Evolutionary conservation across 1,139 yeast genomes (phyloP).

Genomic region (Pichia sp.): DNA sequence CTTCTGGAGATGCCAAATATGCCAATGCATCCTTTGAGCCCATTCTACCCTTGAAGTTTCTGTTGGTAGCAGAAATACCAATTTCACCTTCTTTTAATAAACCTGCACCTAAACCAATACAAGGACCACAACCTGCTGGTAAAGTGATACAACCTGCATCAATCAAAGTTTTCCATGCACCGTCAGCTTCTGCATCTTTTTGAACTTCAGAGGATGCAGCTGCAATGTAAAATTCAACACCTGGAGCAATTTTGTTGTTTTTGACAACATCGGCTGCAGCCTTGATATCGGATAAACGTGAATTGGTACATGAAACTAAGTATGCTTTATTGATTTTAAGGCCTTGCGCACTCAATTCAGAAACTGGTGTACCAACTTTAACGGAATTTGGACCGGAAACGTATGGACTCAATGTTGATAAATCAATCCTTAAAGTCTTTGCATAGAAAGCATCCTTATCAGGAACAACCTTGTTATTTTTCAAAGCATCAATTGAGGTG

Average conservation of each 20-base stretch:
- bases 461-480: constrained; percentile 35
- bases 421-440: constrained; percentile 74
- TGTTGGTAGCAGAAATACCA: constrained; percentile 95
- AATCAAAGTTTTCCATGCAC: constrained; percentile 85
- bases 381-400: constrained; percentile 97
- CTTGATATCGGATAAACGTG: constrained; percentile 83
- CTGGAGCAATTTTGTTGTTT: constrained; percentile 75
- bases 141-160: constrained; percentile 93
- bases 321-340: constrained; percentile 88
- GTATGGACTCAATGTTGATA: constrained; percentile 80
- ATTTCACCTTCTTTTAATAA: constrained; percentile 90
- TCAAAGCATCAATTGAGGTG: constrained; percentile 43
- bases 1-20: constrained; percentile 93
- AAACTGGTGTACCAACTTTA: constrained; percentile 73
- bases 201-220: constrained; percentile 95
- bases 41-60: constrained; percentile 99
- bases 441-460: constrained; percentile 82
- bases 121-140: constrained; percentile 99
- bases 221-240: constrained; percentile 93
- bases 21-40: constrained; percentile 96
- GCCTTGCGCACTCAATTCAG: constrained; percentile 63
- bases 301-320: constrained; percentile 95
- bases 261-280: constrained; percentile 87
- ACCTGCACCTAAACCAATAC: constrained; percentile 96
- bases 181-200: constrained; percentile 79